Evolutionary conservation across 306 rosid species (phyloP).

Genomic region (Ormosia emarginata): DNA sequence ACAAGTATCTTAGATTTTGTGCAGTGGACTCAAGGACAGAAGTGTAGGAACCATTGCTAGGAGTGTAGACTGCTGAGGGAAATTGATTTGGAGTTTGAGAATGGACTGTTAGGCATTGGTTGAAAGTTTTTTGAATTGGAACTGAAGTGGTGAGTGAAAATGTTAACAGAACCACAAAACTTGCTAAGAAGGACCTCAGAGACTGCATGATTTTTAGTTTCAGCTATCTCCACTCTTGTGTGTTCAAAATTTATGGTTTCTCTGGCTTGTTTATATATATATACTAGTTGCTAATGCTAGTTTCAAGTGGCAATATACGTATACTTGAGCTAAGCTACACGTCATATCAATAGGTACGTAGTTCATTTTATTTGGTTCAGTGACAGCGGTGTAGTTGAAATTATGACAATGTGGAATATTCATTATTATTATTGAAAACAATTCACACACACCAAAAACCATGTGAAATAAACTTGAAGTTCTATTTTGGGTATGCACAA

Average conservation of each 20-base stretch:
- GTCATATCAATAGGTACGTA: slow-evolving; percentile 18
- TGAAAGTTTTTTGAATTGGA: slow-evolving; percentile 31
- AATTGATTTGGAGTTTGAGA: slow-evolving; percentile 38
- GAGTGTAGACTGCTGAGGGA: slow-evolving; percentile 44
- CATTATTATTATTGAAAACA: neutral
- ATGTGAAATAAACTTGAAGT: neutral
- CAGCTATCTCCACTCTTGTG: neutral
- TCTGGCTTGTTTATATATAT: slow-evolving; percentile 12
- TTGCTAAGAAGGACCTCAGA: neutral
- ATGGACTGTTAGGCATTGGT: slow-evolving; percentile 40
- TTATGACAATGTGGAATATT: slow-evolving; percentile 13
- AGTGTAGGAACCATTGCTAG: slow-evolving; percentile 37
- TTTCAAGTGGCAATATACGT: slow-evolving; percentile 22
- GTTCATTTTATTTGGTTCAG: neutral
- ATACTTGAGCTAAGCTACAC: slow-evolving; percentile 29
- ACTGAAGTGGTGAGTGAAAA: slow-evolving; percentile 18
- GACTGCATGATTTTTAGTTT: neutral
- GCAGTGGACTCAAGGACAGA: slow-evolving; percentile 64
- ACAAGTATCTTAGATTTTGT: slow-evolving; percentile 54
- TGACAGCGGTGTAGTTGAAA: slow-evolving; percentile 7
- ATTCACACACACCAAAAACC: neutral
- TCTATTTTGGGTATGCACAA: neutral
- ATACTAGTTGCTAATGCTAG: neutral
- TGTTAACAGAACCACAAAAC: slow-evolving; percentile 12
- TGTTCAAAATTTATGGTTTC: neutral